Evolutionary conservation across 1,284 basidiomycete genomes (phyloP), one percentile per base, ranked within the genome.

Genomic region (Golubevia sp.): DNA sequence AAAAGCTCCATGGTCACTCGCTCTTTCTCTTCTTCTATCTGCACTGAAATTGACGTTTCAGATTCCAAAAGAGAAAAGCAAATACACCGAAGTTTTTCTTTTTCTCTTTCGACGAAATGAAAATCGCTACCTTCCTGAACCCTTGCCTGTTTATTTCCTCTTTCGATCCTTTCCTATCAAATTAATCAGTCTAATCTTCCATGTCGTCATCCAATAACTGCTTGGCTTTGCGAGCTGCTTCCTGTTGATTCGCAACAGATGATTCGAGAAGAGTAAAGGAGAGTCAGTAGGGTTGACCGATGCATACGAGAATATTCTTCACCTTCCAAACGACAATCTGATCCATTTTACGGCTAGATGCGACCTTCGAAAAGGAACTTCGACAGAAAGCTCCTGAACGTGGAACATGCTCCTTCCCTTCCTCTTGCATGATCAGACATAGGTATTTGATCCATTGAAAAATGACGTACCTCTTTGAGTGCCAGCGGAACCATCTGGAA

Each of bases 121-220:
- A n/a, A n/a, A 34, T 34, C 30, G 4, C 5, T 34, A 34, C 5
- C 4, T 5, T 34, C 4, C 30, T 5, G 30, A 34, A 34, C 30
- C 30, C 4, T 5, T 34, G 4, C 30, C 30, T 5, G 11, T 34
- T 34, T 34, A 5, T 11, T 34, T 34, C 30, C 4, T 34, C 30
- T 34, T 34, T 34, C 5, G 30, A 5, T 34, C 30, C 11, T 34
- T 34, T 11, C 30, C 11, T 52, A 4, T 23, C 25, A n/a, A n/a
- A n/a, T n/a, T n/a, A n/a, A n/a, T n/a, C n/a, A n/a, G n/a, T 48
- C 52, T 65, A 82, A 56, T 83, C 80, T 56, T 83, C 80, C 79
- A 83, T 82, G 55, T 83, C 80, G 52, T 80, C 79, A 56, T 79
- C 74, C 25, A 83, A 57, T 1, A 79, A 76, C 58, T 77, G 74